These are phyloP conservation scores for Lanmaoa pseudosensibilis DNA, from an alignment of 768 basidiomycete genomes.

Conservation along the genomic window DNA sequence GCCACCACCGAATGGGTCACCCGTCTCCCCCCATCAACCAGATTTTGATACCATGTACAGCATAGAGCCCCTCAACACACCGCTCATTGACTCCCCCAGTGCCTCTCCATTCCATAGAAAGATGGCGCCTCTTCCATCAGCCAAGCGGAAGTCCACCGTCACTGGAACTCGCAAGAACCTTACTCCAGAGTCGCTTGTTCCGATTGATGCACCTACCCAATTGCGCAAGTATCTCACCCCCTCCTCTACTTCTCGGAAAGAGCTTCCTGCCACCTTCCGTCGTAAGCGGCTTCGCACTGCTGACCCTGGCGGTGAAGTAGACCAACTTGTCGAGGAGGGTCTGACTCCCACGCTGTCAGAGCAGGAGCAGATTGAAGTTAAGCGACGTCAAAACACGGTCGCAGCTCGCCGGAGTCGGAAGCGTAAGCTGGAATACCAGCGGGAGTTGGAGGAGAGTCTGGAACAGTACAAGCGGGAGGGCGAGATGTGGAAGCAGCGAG, in stretches of 20 bases:
- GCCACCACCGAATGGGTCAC: constrained; percentile 8
- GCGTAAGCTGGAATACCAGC: constrained; percentile 70
- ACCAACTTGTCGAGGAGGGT: constrained; percentile 30
- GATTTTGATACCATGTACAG: constrained; percentile 42
- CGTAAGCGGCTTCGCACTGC: constrained; percentile 57
- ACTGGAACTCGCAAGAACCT: constrained; percentile 76
- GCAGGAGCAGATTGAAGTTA: constrained; percentile 70
- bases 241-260: constrained; percentile 77
- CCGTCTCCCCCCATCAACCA: constrained; percentile 15
- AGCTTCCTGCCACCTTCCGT: constrained; percentile 69
- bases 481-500: constrained; percentile 63
- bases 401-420: constrained; percentile 79
- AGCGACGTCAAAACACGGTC: constrained; percentile 81
- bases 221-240: constrained; percentile 69
- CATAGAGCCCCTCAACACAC: constrained; percentile 52
- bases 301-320: constrained; percentile 50
- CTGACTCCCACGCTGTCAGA: constrained; percentile 47
- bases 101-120: constrained; percentile 27
- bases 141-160: constrained; percentile 36
- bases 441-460: constrained; percentile 58
- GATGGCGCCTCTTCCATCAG: constrained; percentile 16
- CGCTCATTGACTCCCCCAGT: constrained; percentile 42
- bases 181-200: constrained; percentile 62
- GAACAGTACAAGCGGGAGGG: constrained; percentile 54
- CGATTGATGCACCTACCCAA: constrained; percentile 79